These are phyloP conservation scores for Nicotiana noctiflora DNA, from an alignment of 257 asterid genomes.

Conservation along the genomic window DNA sequence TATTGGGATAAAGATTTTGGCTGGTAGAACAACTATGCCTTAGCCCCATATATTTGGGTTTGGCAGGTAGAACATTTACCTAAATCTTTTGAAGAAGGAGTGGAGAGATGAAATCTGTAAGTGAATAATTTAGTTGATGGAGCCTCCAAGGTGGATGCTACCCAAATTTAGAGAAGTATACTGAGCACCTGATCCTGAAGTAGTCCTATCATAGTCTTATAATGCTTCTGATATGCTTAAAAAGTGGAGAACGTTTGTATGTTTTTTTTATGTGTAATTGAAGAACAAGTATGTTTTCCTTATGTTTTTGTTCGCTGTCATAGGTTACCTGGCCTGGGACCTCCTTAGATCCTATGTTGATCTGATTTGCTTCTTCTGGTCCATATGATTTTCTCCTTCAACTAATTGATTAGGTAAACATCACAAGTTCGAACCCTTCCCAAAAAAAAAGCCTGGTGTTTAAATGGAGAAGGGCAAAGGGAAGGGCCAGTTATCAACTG, in stretches of 20 bases:
- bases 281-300: neutral
- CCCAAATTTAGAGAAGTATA: neutral
- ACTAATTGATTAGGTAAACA: neutral
- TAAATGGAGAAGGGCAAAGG: neutral
- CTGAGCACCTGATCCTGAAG: neutral
- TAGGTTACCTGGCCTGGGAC: neutral
- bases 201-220: neutral
- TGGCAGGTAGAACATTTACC: neutral
- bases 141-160: no score
- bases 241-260: neutral
- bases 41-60: no score
- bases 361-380: neutral
- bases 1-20: neutral
- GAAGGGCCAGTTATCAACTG: neutral
- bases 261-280: no score
- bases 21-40: neutral
- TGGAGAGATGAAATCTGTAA: neutral
- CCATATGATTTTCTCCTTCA: neutral
- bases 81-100: neutral
- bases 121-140: neutral
- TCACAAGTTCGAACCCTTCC: neutral
- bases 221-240: neutral
- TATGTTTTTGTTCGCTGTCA: neutral
- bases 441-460: neutral
- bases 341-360: neutral